Base-by-base conservation (phyloP, 306 rosid species). In the Geum urbanum region DNA sequence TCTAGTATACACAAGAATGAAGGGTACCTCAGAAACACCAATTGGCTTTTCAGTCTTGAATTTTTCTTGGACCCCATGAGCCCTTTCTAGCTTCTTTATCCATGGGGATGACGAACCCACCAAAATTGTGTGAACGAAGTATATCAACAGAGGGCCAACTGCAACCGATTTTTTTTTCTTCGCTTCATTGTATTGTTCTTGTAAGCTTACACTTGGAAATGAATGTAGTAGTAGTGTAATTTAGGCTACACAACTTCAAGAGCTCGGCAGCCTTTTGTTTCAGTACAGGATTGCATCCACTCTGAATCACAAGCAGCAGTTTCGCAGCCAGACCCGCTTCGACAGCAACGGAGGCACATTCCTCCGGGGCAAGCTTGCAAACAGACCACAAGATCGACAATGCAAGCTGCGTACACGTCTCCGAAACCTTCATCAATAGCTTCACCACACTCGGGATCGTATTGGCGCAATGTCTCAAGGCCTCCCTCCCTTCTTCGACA, bases 151-250 rank as follows among this genome's bases (percentile, higher is more conserved):
- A 69, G 73, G 24, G 43, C 53, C 70, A 8, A 9, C 10, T 9
- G 12, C 65, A 60, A 32, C 65, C 45, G 7, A 56, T 41, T 50
- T 74, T 7, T 10, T 61, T 32, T 32, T 32, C 27, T 27, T 14
- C 13, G 18, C 47, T 78, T 86, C 86, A 90, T 80, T 81, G 96
- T 78, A 90, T 84, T 44, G 95, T 88, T 49, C 86, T 83, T 39
- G 95, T 85, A 69, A 90, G 96, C 88, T 86, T 90, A 74, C 95
- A 90, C 66, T 90, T 86, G 4, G 96, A 90, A 74, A 90, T 86
- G 77, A 91, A 91, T 58, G 76, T 67, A 15, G 88, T 81, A 35
- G 89, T 53, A 8, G 87, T 81, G 80, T 86, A 91, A 84, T 91
- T 88, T 46, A 88, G 67, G 71, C 95, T 91, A 65, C 95, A 91